Evolutionary conservation across 2,329 filamentous ascomycete genomes (phyloP), one percentile per base, ranked within the genome.

Genomic region (Epichloe sylvatica): DNA sequence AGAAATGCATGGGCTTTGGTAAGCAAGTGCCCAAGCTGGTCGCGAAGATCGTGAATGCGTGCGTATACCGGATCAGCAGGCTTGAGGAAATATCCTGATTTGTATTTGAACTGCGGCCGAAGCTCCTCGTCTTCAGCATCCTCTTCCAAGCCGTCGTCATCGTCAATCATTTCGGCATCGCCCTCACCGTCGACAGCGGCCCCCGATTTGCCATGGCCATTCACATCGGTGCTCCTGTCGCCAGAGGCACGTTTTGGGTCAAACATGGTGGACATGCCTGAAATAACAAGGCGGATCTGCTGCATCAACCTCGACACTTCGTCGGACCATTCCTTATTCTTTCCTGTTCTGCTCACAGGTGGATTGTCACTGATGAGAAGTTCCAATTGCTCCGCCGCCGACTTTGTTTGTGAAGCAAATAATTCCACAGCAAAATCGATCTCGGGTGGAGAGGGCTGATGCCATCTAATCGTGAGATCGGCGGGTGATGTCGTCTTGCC

Each of bases 251-350:
- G 78, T 57, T 80, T 77, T 1, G 88, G 82, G 60, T 96, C 88
- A 62, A 98, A 97, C 11, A 98, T 73, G 1, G 86, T 83, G 7
- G 91, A 90, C 51, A 95, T 82, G 48, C 92, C 92, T 3, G 91
- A 94, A 25, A 94, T 80, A 42, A 95, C 80, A n/a, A 98, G 75
- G 33, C 91, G 78, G 13, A 98, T 73, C 47, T 96, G 82, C 12
- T 91, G 86, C 50, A 98, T 75, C 56, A 95, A 88, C 49, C 92
- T 76, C 2, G 89, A 91, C 30, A 97, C 84, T 64, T 98, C 94
- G 63, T 98, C 92, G 0, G 91, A 96, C 92, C 92, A 98, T 59
- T 96, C 91, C 67, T 97, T 98, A 57, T 94, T 94, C 64, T 91
- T 95, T 37, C 92, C 92, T 56, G 90, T 91, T 50, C 91, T 80